phyloP scores from a whole-genome alignment of 371 early-diverging fungal species.

The Mucor racemosus region DNA sequence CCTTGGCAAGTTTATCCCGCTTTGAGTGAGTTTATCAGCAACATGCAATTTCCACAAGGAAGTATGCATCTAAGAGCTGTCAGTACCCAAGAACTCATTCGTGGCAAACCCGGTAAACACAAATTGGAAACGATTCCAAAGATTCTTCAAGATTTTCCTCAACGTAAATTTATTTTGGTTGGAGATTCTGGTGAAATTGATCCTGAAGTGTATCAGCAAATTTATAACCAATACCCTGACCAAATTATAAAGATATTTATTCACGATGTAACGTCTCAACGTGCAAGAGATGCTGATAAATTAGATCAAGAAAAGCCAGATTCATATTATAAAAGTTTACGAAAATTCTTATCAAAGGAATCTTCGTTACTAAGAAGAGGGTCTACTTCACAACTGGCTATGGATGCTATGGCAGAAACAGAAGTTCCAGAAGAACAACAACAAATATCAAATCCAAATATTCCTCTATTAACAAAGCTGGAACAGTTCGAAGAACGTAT shows the following conservation, averaged over 20 bases:
- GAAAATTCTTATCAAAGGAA: conserved; percentile 38
- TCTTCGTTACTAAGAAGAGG: conserved; percentile 14
- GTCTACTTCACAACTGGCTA: conserved; percentile 30
- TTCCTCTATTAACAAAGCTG: conserved; percentile 39
- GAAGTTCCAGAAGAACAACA: conserved; percentile 45
- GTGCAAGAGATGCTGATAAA: conserved; percentile 42
- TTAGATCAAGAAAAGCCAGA: conserved; percentile 25
- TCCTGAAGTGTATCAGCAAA: conserved; percentile 62
- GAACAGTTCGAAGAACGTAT: conserved; percentile 49
- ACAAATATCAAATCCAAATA: conserved; percentile 34
- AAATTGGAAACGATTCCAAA: conserved; percentile 41
- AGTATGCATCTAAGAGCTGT: conserved; percentile 49
- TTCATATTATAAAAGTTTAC: conserved; percentile 34
- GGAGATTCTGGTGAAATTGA: conserved; percentile 78
- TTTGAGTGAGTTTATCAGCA: conserved; percentile 38
- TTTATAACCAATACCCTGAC: conserved; percentile 52
- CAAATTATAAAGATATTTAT: conserved; percentile 71
- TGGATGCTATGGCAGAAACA: conserved; percentile 46
- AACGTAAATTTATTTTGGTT: conserved; percentile 69
- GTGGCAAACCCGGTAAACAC: conserved; percentile 42
- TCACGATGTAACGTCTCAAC: conserved; percentile 61
- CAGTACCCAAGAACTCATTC: conserved; percentile 37
- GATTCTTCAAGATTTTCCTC: conserved; percentile 54
- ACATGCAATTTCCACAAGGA: conserved; percentile 46
- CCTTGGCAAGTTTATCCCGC: conserved; percentile 57